Conservation (phyloP, 371 early-diverging fungal species). For the Syncephalastrum contaminatum region DNA sequence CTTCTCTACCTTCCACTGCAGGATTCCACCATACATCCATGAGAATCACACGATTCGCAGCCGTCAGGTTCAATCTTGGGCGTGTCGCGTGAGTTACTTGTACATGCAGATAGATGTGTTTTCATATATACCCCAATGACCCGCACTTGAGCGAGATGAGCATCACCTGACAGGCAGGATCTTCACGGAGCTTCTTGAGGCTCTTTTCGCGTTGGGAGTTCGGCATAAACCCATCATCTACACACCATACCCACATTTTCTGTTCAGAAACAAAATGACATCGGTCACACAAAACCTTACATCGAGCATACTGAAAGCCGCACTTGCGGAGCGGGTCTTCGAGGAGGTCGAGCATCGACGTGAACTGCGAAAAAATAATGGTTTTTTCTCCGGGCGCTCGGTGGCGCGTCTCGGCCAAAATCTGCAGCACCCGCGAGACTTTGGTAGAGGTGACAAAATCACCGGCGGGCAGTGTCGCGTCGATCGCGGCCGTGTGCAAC, state of each 20-base stretch:
- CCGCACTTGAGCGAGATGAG: constrained; percentile 69
- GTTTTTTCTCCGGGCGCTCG: constrained; percentile 57
- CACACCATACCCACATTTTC: constrained; percentile 4
- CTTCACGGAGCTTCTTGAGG: constrained; percentile 47
- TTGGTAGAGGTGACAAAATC: constrained; percentile 25
- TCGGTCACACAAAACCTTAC: constrained; percentile 25
- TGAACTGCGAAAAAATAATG: constrained; percentile 89
- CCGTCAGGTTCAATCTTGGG: constrained; percentile 73
- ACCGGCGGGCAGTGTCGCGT: not conserved
- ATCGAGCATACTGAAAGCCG: constrained; percentile 60
- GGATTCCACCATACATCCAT: constrained; percentile 92
- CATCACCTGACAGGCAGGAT: constrained; percentile 60
- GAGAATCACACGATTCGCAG: constrained; percentile 71
- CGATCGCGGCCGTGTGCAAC: not conserved
- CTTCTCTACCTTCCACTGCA: constrained; percentile 61
- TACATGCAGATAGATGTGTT: too few species aligned
- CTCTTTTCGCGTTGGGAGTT: constrained; percentile 45
- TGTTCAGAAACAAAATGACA: constrained; percentile 7
- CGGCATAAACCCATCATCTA: constrained; percentile 50
- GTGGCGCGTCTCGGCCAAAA: constrained; percentile 34
- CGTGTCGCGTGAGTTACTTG: too few species aligned
- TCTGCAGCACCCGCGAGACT: constrained; percentile 46
- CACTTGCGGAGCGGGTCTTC: constrained; percentile 61
- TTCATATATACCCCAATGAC: constrained; percentile 58
- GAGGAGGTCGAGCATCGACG: constrained; percentile 74